A percentile compares a stretch with the other conserved stretches of the same genome.
phyloP scores from a whole-genome alignment of 352 stramenopile species.

The Pythium oligandrum region DNA sequence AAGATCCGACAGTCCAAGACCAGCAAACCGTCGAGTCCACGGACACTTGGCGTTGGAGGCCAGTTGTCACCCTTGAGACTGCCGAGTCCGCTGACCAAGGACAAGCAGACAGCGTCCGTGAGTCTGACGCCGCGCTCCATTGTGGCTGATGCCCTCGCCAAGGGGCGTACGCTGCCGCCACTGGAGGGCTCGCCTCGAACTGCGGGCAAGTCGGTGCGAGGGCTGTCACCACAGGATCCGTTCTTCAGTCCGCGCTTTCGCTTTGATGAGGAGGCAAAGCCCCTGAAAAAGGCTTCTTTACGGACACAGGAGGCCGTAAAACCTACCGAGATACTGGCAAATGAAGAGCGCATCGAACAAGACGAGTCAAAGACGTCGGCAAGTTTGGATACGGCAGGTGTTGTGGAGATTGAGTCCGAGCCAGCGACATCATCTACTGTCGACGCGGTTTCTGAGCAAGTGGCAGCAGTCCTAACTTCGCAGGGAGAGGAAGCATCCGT shows the following conservation, averaged over 20 bases:
- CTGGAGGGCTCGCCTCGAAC: constrained; percentile 14
- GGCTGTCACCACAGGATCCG: constrained; percentile 41
- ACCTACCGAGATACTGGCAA: too few relatives aligned
- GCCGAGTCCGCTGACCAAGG: constrained; percentile 43
- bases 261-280: constrained; percentile 23
- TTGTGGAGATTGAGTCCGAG: too few relatives aligned
- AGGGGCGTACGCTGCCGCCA: constrained; percentile 34
- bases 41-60: neutral
- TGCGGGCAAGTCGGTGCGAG: neutral
- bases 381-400: too few relatives aligned
- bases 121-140: constrained; percentile 49
- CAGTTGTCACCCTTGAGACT: constrained; percentile 22
- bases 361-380: too few relatives aligned
- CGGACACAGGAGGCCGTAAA: too few relatives aligned
- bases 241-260: constrained; percentile 69
- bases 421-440: too few relatives aligned
- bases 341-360: too few relatives aligned
- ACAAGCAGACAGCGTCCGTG: constrained; percentile 20
- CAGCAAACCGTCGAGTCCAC: constrained; percentile 33
- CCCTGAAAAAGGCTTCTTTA: too few relatives aligned
- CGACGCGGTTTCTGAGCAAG: too few relatives aligned
- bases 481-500: too few relatives aligned
- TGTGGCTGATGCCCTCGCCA: constrained; percentile 44
- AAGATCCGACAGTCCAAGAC: constrained; percentile 20
- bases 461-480: too few relatives aligned